Base-by-base conservation (phyloP, 805 yeast species). In the Clavispora vitiphila region DNA sequence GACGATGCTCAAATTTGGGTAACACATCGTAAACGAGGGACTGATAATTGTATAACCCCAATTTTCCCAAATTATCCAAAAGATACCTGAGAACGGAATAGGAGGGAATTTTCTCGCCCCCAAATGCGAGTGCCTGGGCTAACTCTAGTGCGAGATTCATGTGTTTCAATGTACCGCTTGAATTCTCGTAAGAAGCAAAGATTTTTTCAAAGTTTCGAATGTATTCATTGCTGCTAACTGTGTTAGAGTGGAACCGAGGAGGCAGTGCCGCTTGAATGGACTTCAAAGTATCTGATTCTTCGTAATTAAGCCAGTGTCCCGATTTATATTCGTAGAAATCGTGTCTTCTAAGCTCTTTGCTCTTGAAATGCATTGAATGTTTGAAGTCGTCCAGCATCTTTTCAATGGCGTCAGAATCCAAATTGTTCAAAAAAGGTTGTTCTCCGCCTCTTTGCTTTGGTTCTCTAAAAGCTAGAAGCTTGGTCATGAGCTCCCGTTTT, bases 221-320 rank as follows among this genome's bases (percentile, higher is more conserved):
- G 32, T 56, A 58, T 35, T 64, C 64, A 2, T 49, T 36, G 34
- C 56, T 53, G 35, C 50, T 46, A 10, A 49, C 39, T 1, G 29
- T 20, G 6, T 47, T 48, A n/a, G 47, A 43, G 16, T 24, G 18
- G 34, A 57, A 58, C 9, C 24, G 34, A 1, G 55, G 46, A n/a
- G 47, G 45, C 18, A 38, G 46, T 4, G 32, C 19, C 11, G 45
- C 48, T 34, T 49, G 57, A 2, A 61, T 45, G 27, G 44, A 45
- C n/a, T 46, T 49, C 5, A 50, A 39, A 2, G 57, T 51, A 35
- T 67, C 72, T 1, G 65, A 52, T 26, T 58, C 51, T 6, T 58
- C 61, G 42, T 64, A 64, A 40, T 61, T 65, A 27, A 65, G 54
- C 46, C 55, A 58, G 23, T 63, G 60, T 0, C 63, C 62, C 7